phyloP scores from a whole-genome alignment of 495 filamentous ascomycete species.

The Aspergillus affinis region DNA sequence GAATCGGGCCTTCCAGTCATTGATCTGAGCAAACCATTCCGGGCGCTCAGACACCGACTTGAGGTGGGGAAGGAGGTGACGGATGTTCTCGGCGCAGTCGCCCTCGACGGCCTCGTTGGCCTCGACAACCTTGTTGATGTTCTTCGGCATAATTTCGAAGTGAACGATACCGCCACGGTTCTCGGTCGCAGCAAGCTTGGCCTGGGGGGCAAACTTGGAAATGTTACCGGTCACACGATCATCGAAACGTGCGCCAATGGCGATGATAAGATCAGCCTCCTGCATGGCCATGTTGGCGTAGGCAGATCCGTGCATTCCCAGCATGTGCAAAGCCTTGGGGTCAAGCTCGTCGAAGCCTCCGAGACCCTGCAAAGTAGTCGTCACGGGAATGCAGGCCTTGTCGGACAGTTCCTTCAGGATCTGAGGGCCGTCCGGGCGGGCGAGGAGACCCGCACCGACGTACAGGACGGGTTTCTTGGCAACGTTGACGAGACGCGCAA shows the following conservation, averaged over 20 bases:
- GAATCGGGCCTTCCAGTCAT: slow-evolving; percentile 83
- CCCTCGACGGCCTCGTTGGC: slow-evolving; percentile 60
- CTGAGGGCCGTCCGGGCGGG: slow-evolving; percentile 48
- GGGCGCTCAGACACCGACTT: slow-evolving; percentile 61
- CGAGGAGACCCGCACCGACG: slow-evolving; percentile 58
- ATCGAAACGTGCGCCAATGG: slow-evolving; percentile 61
- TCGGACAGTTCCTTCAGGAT: slow-evolving; percentile 57
- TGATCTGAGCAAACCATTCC: slow-evolving; percentile 86
- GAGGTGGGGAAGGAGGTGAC: slow-evolving; percentile 67
- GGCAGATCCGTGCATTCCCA: slow-evolving; percentile 63
- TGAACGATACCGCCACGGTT: slow-evolving; percentile 61
- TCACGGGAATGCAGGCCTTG: slow-evolving; percentile 60
- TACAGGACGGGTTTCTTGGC: slow-evolving; percentile 61
- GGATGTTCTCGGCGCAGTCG: slow-evolving; percentile 66
- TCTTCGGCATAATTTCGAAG: slow-evolving; percentile 65
- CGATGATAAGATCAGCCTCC: slow-evolving; percentile 62
- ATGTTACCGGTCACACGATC: slow-evolving; percentile 59
- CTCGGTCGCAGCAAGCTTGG: slow-evolving; percentile 53
- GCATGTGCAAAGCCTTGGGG: slow-evolving; percentile 59
- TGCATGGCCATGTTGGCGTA: slow-evolving; percentile 67
- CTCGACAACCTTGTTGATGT: slow-evolving; percentile 65
- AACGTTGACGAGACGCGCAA: slow-evolving; percentile 57
- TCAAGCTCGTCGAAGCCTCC: slow-evolving; percentile 63
- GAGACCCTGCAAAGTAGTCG: slow-evolving; percentile 64
- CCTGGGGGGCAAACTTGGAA: slow-evolving; percentile 56